These are phyloP conservation scores for Neophaeococcomyces aloes DNA, from an alignment of 2,329 filamentous ascomycete genomes.

Conservation along the genomic window DNA sequence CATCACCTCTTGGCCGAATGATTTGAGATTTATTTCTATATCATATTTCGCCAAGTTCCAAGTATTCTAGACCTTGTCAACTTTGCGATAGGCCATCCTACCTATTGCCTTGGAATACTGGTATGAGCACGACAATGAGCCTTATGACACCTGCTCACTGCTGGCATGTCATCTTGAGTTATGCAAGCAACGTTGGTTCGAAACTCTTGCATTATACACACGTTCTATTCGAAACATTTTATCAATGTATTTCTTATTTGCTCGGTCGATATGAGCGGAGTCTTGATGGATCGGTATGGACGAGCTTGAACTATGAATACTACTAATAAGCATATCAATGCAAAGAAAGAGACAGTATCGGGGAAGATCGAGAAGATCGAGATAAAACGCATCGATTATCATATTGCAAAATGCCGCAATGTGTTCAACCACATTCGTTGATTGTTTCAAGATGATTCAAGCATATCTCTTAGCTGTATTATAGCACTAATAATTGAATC, in stretches of 20 bases:
- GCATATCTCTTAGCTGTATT: too few species aligned
- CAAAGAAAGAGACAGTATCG: too few species aligned
- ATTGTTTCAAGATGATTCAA: too few species aligned
- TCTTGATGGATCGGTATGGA: constrained; percentile 2
- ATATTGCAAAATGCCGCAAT: too few species aligned
- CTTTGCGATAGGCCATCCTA: constrained; percentile 13
- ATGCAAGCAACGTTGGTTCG: constrained; percentile 9
- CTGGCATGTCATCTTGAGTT: constrained; percentile 7
- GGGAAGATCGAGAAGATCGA: too few species aligned
- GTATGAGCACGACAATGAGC: constrained; percentile 8
- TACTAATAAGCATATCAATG: too few species aligned
- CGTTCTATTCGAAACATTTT: constrained; percentile 4
- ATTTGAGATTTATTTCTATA: constrained; percentile 18
- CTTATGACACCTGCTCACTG: constrained; percentile 2
- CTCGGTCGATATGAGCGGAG: neutral
- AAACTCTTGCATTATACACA: constrained; percentile 14
- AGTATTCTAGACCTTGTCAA: constrained; percentile 21
- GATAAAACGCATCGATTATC: too few species aligned
- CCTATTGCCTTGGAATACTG: constrained; percentile 23
- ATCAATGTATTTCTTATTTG: constrained; percentile 4
- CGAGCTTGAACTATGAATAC: constrained; percentile 2
- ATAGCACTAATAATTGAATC: too few species aligned
- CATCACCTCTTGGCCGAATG: constrained; percentile 11
- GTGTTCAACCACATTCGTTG: too few species aligned
- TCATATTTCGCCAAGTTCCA: constrained; percentile 20